A percentile compares a stretch with the other conserved stretches of the same genome.
These are phyloP conservation scores for Xerocomus spinulosus DNA, from an alignment of 768 basidiomycete genomes.

Conservation along the genomic window DNA sequence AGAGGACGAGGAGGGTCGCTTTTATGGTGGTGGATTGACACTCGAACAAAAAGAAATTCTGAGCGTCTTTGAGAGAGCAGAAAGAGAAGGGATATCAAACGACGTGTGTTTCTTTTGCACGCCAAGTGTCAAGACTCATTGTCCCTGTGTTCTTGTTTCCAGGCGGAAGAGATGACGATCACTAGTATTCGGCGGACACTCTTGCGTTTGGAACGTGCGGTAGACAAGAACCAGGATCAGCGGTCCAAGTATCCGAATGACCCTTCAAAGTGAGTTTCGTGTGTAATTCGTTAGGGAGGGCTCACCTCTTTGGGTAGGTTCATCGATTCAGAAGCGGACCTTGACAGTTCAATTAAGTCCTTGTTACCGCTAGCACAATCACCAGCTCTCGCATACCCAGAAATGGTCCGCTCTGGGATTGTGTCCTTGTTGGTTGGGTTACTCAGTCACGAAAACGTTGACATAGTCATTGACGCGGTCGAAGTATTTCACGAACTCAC, in stretches of 20 bases:
- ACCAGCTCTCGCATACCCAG: slow-evolving; percentile 81
- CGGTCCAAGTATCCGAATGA: slow-evolving; percentile 93
- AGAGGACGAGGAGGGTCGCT: slow-evolving; percentile 88
- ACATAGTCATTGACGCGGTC: slow-evolving; percentile 95
- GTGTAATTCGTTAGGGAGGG: not conserved
- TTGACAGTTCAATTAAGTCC: slow-evolving; percentile 82
- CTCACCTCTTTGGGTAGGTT: slow-evolving; percentile 54
- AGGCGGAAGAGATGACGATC: slow-evolving; percentile 67
- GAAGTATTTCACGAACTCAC: slow-evolving; percentile 92
- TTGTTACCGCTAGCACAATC: slow-evolving; percentile 86
- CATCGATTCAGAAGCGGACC: slow-evolving; percentile 97
- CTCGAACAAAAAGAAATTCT: slow-evolving; percentile 92
- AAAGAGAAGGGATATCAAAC: slow-evolving; percentile 56
- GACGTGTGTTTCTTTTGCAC: slow-evolving; percentile 49
- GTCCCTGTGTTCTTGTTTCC: slow-evolving; percentile 6
- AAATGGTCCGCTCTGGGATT: slow-evolving; percentile 75
- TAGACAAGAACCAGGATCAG: slow-evolving; percentile 93
- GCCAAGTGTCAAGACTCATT: not conserved
- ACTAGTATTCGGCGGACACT: slow-evolving; percentile 70
- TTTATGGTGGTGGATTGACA: slow-evolving; percentile 92
- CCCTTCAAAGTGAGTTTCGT: slow-evolving; percentile 68
- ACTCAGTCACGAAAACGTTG: slow-evolving; percentile 92
- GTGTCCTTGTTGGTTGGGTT: slow-evolving; percentile 72
- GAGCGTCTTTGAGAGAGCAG: slow-evolving; percentile 84
- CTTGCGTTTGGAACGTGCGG: slow-evolving; percentile 78